A percentile compares a stretch with the other conserved stretches of the same genome.
phyloP scores from a whole-genome alignment of 2,329 filamentous ascomycete species.

The Aspergillus latus region DNA sequence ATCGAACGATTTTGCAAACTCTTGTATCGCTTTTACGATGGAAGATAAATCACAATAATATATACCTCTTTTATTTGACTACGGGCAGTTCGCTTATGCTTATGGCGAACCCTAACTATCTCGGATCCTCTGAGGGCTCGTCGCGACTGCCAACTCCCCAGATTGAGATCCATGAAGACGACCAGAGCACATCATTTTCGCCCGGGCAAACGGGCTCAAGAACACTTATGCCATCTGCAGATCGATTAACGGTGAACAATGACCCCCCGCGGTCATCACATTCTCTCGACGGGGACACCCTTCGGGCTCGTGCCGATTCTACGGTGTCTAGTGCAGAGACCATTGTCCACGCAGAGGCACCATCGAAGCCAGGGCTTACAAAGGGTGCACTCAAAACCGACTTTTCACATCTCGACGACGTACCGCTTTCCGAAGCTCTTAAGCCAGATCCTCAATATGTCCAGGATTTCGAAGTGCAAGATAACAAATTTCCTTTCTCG shows the following conservation, averaged over 20 bases:
- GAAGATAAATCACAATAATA: neutral
- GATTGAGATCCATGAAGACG: conserved; percentile 3
- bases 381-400: neutral
- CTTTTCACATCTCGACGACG: conserved; percentile 29
- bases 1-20: neutral
- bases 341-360: conserved; percentile 34
- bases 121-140: conserved; percentile 3
- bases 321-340: conserved; percentile 39
- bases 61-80: neutral
- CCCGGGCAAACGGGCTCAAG: conserved; percentile 6
- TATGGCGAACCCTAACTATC: conserved; percentile 5
- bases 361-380: neutral
- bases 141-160: neutral
- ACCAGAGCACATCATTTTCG: conserved; percentile 6
- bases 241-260: conserved; percentile 25
- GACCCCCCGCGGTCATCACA: conserved; percentile 34
- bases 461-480: conserved; percentile 69
- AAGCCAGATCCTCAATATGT: conserved; percentile 75
- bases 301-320: conserved; percentile 45
- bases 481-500: conserved; percentile 83
- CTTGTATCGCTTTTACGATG: neutral
- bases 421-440: conserved; percentile 58
- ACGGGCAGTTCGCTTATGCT: neutral
- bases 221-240: conserved; percentile 17
- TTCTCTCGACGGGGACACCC: conserved; percentile 46